These are phyloP conservation scores for Royoungia palumana DNA, from an alignment of 768 basidiomycete genomes.

Conservation along the genomic window DNA sequence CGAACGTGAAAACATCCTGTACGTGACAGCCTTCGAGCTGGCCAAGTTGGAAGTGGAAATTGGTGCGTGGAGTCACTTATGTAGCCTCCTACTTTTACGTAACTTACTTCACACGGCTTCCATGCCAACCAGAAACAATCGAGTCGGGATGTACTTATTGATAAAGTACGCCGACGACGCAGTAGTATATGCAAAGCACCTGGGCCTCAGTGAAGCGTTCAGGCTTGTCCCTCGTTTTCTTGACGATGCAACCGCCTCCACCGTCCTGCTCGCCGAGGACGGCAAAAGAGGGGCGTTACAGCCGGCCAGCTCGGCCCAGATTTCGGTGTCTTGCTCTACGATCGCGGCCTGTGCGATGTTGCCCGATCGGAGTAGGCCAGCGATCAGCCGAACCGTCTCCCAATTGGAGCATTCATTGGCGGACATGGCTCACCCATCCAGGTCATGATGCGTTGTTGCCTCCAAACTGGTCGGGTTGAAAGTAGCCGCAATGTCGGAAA, in stretches of 20 bases:
- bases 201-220: too few relatives aligned
- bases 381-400: neutral
- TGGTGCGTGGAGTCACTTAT: neutral
- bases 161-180: too few relatives aligned
- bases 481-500: neutral
- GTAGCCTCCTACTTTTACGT: too few relatives aligned
- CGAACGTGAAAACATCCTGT: constrained; percentile 38
- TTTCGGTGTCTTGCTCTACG: constrained; percentile 28
- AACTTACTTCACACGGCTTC: too few relatives aligned
- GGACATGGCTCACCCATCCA: constrained; percentile 25
- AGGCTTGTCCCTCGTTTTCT: constrained; percentile 25
- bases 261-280: neutral
- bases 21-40: constrained; percentile 54
- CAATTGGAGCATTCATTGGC: neutral
- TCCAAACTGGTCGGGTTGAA: constrained; percentile 37
- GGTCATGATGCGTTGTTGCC: constrained; percentile 42
- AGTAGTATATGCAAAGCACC: too few relatives aligned
- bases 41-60: neutral
- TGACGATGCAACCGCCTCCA: constrained; percentile 25
- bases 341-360: constrained; percentile 72
- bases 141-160: too few relatives aligned
- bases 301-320: constrained; percentile 31
- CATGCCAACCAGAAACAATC: too few relatives aligned
- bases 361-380: constrained; percentile 64
- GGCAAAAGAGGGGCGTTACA: constrained; percentile 11